A percentile compares a stretch with the other conserved stretches of the same genome.
Conservation (phyloP, 2,329 filamentous ascomycete genomes). For the Sporothrix protearum region DNA sequence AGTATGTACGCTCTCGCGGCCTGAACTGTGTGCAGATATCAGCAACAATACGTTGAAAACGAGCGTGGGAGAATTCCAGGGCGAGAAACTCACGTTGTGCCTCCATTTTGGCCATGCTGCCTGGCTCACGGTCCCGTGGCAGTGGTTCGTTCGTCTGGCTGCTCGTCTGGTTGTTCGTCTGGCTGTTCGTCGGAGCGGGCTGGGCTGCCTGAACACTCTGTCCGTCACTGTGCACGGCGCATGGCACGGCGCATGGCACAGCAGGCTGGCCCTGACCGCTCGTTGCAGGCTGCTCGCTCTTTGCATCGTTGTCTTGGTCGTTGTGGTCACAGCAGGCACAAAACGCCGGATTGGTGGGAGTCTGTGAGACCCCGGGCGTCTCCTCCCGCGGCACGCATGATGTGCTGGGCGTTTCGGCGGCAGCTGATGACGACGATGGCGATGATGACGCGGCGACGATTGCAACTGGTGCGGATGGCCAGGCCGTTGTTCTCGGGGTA, state of each 20-base stretch:
- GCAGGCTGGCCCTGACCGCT: not conserved
- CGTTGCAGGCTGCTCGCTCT: not conserved
- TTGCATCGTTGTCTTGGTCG: not conserved
- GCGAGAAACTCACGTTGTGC: slow-evolving; percentile 12
- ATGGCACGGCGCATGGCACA: not conserved
- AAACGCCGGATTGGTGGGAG: not conserved
- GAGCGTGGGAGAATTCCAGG: not conserved
- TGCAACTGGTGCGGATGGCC: not conserved
- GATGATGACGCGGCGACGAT: not conserved
- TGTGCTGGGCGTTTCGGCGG: not conserved
- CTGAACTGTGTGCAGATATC: not conserved
- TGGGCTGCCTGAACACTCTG: not conserved
- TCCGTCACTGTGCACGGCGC: not conserved
- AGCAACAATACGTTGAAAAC: not conserved
- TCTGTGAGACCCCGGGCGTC: not conserved
- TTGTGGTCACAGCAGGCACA: not conserved
- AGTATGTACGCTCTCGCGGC: slow-evolving; percentile 17
- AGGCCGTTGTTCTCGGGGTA: not conserved
- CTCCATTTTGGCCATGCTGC: slow-evolving; percentile 15
- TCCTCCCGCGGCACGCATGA: not conserved
- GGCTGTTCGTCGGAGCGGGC: not conserved
- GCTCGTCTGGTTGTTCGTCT: not conserved
- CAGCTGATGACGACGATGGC: not conserved
- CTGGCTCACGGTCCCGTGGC: not conserved
- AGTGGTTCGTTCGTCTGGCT: too few species aligned